Base-by-base conservation (phyloP, 192 early-diverging fungal genomes). In the Coemansia sp. region DNA sequence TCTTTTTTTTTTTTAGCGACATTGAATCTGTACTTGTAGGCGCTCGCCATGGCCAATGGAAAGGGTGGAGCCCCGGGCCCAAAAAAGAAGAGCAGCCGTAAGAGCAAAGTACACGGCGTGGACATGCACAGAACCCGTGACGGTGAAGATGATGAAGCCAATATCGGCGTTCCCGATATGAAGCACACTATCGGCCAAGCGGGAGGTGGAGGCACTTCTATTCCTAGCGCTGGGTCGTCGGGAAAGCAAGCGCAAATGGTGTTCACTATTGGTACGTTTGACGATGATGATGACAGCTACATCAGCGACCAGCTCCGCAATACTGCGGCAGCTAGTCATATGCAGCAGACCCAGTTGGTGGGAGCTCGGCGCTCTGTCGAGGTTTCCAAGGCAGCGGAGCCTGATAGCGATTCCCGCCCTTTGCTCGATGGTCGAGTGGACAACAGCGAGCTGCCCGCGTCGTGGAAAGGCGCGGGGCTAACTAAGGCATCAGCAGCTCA, bases 261-360 rank as follows among this genome's bases (percentile, higher is more conserved):
- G 12, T 83, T 83, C 43, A 83, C 80, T 7, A 73, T 83, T 8
- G 80, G 80, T 13, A 83, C 80, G 3, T 83, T 83, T 72, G 80
- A 83, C 24, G 80, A 83, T 3, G 67, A 78, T 24, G 75, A 78
- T n/a, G 75, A 68, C 43, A 63, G 39, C 47, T 57, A 73, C 39
- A 73, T 65, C 65, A 52, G 27, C 40, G 41, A 64, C 63, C 63
- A 40, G 3, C 41, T 43, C 18, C 60, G 33, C 38, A 64, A 41
- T n/a, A 43, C 33, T 27, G 50, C 38, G 9, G 61, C 61, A 5
- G 9, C 6, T 34, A 62, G 38, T 15, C 39, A 62, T n/a, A 24
- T 13, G 38, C 61, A 39, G 38, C 61, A 39, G 22, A 9, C 61
- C 8, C 61, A 22, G 38, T 40, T 62, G 38, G 38, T 62, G 61